phyloP scores from a whole-genome alignment of 495 filamentous ascomycete genomes.

The Extremus antarcticus region DNA sequence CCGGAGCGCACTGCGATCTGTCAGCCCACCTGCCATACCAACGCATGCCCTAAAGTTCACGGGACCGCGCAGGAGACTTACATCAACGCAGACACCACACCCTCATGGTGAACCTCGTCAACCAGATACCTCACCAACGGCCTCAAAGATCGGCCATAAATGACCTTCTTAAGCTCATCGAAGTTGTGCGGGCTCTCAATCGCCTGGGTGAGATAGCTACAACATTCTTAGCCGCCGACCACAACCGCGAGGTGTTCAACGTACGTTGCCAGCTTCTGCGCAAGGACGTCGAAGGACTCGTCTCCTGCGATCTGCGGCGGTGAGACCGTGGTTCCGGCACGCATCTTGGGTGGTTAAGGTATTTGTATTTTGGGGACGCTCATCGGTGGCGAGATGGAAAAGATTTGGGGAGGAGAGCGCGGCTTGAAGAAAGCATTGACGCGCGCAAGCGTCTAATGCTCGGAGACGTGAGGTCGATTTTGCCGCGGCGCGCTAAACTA shows the following conservation, averaged over 20 bases:
- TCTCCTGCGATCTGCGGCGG: constrained; percentile 8
- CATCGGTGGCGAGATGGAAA: too few relatives aligned
- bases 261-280: constrained; percentile 11
- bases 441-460: too few relatives aligned
- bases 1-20: constrained; percentile 60
- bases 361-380: too few relatives aligned
- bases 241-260: neutral
- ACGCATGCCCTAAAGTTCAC: neutral
- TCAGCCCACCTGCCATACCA: neutral
- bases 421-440: too few relatives aligned
- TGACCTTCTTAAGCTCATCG: constrained; percentile 63
- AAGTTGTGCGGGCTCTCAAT: constrained; percentile 62
- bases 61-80: constrained; percentile 31
- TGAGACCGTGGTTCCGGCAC: neutral
- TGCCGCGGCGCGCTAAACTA: too few relatives aligned
- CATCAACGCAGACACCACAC: constrained; percentile 70
- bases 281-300: constrained; percentile 8
- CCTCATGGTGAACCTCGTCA: constrained; percentile 55
- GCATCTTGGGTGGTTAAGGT: neutral
- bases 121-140: constrained; percentile 55
- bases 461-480: too few relatives aligned
- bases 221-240: neutral
- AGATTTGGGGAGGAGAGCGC: too few relatives aligned
- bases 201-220: constrained; percentile 53
- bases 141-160: constrained; percentile 52